Base-by-base conservation (phyloP, 805 yeast species). In the Kuraishia capsulata region DNA sequence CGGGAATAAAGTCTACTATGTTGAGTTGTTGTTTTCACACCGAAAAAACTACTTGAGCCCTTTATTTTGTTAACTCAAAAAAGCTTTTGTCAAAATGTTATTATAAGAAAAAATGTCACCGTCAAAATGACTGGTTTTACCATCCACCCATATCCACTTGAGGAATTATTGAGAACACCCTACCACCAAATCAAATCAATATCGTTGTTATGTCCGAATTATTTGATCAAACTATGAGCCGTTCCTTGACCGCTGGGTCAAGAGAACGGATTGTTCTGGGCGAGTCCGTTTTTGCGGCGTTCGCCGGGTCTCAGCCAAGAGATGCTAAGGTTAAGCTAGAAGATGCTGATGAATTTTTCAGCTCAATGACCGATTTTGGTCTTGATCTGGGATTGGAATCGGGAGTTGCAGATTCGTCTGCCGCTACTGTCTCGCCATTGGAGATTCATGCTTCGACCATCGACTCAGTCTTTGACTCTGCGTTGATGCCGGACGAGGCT, bases 361-460 rank as follows among this genome's bases (percentile, higher is more conserved):
- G 37, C 9, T 24, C 39, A 16, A 25, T 32, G 16, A 42, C 20
- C 20, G 36, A 5, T 14, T 17, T 33, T 13, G 31, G 30, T n/a
- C 16, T 30, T 29, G 30, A 16, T 21, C 16, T 30, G 25, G 14
- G n/a, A 33, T n/a, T 26, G 3, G 5, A 24, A 8, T 23, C 26
- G 10, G 26, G 11, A 9, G 17, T 14, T 5, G 8, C 31, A 28
- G 8, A 6, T 30, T 48, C 55, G 11, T 57, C 64, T 34, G n/a
- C n/a, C n/a, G n/a, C n/a, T n/a, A n/a, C n/a, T n/a, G 51, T 64
- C 20, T 63, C 79, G 38, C 78, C 81, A 9, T 56, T 73, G 43
- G 68, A 71, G 45, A 62, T 79, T 49, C 76, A 73, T 50, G 59
- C 73, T 11, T 64, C 69, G 36, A 69, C 73, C 23, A 52, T 75